Evolutionary conservation across 805 yeast species (phyloP), one percentile per base, ranked within the genome.

Genomic region (Yueomyces sp.): DNA sequence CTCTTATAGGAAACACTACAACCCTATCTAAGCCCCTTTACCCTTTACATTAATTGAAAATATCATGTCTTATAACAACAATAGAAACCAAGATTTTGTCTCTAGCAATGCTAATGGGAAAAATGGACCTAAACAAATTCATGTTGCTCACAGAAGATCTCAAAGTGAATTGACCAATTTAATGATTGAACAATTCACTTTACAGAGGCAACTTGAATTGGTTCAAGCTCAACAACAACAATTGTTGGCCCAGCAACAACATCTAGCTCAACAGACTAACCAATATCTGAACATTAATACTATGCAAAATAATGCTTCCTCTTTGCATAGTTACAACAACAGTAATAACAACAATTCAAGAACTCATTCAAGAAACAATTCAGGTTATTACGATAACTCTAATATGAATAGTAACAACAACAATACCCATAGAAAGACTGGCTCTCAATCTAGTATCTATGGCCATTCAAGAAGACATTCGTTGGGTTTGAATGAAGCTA

Each of bases 381-480:
- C 66, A 5, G 59, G 59, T n/a, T 59, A 50, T 44, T 52, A 54
- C 43, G 52, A 54, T 33, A 51, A 54, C 36, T 45, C 43, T 37
- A 47, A 44, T 40, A 45, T 44, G 19, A 39, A 38, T 40, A 44
- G 42, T 36, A 42, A 46, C 33, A 45, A 44, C 11, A 53, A 46
- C 27, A 51, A 51, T 47, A 50, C 67, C 12, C 79, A 74, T 47
- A 67, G 74, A 55, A 65, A 73, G 51, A 68, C 74, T 0, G 77
- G 72, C 39, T 73, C 73, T 4, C 62, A 62, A 40, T 62, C 69
- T 2, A 54, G 68, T 41, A 66, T 65, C n/a, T 65, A 69, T 48
- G 96, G 96, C 36, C 98, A 90, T 60, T 67, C 72, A 4, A 79
- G 98, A 67, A 77, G 98, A 60, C 97, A 92, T 60, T 87, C 96